Base-by-base conservation (phyloP, 176 grass and related monocot species). In the Phoenix dactylifera region DNA sequence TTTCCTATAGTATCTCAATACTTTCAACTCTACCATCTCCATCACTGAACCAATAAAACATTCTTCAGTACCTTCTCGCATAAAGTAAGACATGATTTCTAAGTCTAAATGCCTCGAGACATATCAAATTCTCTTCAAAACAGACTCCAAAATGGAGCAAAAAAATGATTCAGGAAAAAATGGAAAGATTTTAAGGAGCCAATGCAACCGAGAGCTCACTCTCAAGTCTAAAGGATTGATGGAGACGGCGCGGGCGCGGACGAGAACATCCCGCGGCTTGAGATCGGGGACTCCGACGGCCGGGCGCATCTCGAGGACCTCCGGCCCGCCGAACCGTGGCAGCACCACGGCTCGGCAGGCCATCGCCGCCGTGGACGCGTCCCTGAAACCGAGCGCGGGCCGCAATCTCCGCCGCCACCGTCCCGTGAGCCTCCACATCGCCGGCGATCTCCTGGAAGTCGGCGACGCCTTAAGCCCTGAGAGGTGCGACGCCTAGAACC, bases 221-320 rank as follows among this genome's bases (percentile, higher is more conserved):
- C 87, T 82, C 59, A 91, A 53, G 66, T 97, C 87, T 48, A 97
- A 63, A 7, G 92, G 92, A 76, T 97, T 97, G 68, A 97, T 82
- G 24, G 92, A 87, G 54, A 97, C 81, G 57, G 92, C 92, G 25
- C 92, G 84, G 17, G 92, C 60, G 60, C 84, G 81, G 25, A 97
- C 92, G 22, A 97, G 92, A 66, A 97, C 87, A 51, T 97, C 87
- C 54, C 65, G 55, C 1, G 87, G 72, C 68, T 85, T 97, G 81
- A 97, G 78, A 85, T 85, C 81, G 72, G 87, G 92, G 50, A 91
- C 81, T 29, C 69, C 18, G 57, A 91, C 69, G 16, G 69, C 81
- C 35, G 70, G 30, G 44, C 81, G 89, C 59, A 97, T 15, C 75
- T 91, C 81, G 39, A 97, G 83, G 68, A 97, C 92, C 49, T 97